These are phyloP conservation scores for Fusarium cicatricum DNA, from an alignment of 2,329 filamentous ascomycete genomes.

Conservation along the genomic window DNA sequence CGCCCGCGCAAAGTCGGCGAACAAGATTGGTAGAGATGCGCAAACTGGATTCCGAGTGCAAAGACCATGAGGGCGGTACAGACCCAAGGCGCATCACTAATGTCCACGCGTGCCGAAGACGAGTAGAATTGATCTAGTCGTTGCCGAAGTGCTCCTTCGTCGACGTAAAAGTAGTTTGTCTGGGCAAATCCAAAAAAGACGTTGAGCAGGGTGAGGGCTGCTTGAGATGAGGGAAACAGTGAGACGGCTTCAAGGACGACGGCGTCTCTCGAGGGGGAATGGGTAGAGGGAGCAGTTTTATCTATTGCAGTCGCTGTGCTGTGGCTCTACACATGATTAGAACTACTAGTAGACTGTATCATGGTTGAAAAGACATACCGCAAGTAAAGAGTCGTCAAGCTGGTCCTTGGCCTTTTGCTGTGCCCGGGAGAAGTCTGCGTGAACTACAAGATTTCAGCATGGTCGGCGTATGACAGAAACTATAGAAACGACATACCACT, in stretches of 20 bases:
- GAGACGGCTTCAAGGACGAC: slow-evolving; percentile 26
- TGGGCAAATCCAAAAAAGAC: slow-evolving; percentile 37
- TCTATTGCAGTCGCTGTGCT: not conserved
- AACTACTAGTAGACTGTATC: no score
- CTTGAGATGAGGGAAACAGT: slow-evolving; percentile 24
- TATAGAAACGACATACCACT: not conserved
- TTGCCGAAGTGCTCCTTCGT: slow-evolving; percentile 27
- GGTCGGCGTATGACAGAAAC: no score
- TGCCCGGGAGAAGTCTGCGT: slow-evolving; percentile 20
- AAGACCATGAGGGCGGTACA: slow-evolving; percentile 36
- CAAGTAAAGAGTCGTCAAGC: not conserved
- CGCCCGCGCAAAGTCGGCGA: not conserved
- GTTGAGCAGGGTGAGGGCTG: slow-evolving; percentile 22
- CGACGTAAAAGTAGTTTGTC: slow-evolving; percentile 38
- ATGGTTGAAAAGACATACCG: slow-evolving; percentile 3
- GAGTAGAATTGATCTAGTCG: slow-evolving; percentile 29
- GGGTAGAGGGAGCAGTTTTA: not conserved
- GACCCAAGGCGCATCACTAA: slow-evolving; percentile 28
- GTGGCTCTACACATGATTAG: not conserved
- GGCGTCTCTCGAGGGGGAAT: slow-evolving; percentile 9
- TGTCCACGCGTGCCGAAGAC: not conserved
- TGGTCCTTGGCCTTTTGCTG: slow-evolving; percentile 21
- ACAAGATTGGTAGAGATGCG: slow-evolving; percentile 18
- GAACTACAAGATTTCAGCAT: not conserved
- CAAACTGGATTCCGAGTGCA: slow-evolving; percentile 34